Evolutionary conservation across 2,329 filamentous ascomycete genomes (phyloP).

Genomic region (Talaromyces funiculosus): DNA sequence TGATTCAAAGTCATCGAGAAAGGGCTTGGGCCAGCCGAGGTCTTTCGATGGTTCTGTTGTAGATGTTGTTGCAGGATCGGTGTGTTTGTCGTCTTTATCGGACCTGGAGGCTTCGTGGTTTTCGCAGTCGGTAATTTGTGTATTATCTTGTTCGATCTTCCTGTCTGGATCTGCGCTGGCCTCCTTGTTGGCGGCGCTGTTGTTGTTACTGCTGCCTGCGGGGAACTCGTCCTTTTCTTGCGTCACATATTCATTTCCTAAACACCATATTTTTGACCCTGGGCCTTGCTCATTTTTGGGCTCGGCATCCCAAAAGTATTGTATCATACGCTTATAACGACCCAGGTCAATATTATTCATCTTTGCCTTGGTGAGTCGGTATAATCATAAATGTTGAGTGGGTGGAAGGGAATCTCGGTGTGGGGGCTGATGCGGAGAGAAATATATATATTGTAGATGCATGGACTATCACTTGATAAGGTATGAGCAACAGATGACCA

Average conservation of each 20-base stretch:
- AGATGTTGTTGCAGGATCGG: not conserved
- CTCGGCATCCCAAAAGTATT: slow-evolving; percentile 88
- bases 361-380: slow-evolving; percentile 6
- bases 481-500: not conserved
- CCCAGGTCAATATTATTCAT: slow-evolving; percentile 69
- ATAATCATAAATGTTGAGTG: not conserved
- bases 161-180: not conserved
- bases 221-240: slow-evolving; percentile 12
- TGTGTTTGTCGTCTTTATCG: not conserved
- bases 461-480: slow-evolving; percentile 8
- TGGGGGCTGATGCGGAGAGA: slow-evolving; percentile 12
- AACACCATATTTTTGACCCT: slow-evolving; percentile 74
- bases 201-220: slow-evolving; percentile 13
- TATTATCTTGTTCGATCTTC: not conserved
- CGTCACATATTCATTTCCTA: slow-evolving; percentile 56
- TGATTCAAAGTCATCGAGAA: slow-evolving; percentile 89
- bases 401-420: not conserved
- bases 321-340: slow-evolving; percentile 74
- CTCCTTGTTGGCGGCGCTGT: slow-evolving; percentile 9
- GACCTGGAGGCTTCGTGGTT: not conserved
- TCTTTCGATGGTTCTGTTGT: slow-evolving; percentile 1
- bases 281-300: slow-evolving; percentile 69
- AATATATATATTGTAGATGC: slow-evolving; percentile 6
- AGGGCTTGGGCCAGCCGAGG: slow-evolving; percentile 72
- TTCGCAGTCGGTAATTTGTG: not conserved